Base-by-base conservation (phyloP, 257 asterid genomes). In the Echium plantagineum region DNA sequence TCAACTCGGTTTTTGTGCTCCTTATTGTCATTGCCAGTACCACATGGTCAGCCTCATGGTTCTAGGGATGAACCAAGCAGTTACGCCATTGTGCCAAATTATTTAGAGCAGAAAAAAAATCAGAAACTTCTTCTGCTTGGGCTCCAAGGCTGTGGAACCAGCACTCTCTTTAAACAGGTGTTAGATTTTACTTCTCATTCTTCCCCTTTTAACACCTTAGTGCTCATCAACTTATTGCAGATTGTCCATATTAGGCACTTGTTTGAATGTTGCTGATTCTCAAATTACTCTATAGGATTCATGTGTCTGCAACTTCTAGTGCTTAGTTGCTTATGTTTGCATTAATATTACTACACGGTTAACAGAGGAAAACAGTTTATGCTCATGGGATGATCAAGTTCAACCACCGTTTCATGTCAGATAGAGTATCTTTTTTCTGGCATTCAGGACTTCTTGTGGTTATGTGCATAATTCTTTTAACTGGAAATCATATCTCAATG, bases 81-180 rank as follows among this genome's bases (percentile, higher is more conserved):
- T 21, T 63, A 69, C 53, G 66, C 93, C 47, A 30, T 72, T 61
- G 55, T 66, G 22, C 65, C 82, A 10, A 80, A 75, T 73, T 35
- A 47, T 64, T 58, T 65, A 74, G 87, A 80, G 73, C 76, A 70
- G 61, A 68, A 73, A 24, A 68, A 75, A 56, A 70, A 66, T 64
- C 84, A 70, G 65, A 84, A 78, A 68, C 81, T 86, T 66, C 80
- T 86, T 66, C 85, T 84, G 68, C 75, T 82, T 57, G 95, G 95
- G 67, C 59, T 80, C 72, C 83, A 78, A 59, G 86, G 81, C 47
- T 86, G 87, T 57, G 95, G 87, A 57, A 57, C 84, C 63, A 82
- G 86, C 74, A 77, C 95, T 68, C 76, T 84, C 65, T 86, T 81
- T 70, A 84, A 86, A 81, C 95, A 84, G 87, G 95, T 84, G 28